phyloP scores from a whole-genome alignment of 495 filamentous ascomycete species.

The Diplogelasinospora grovesii region DNA sequence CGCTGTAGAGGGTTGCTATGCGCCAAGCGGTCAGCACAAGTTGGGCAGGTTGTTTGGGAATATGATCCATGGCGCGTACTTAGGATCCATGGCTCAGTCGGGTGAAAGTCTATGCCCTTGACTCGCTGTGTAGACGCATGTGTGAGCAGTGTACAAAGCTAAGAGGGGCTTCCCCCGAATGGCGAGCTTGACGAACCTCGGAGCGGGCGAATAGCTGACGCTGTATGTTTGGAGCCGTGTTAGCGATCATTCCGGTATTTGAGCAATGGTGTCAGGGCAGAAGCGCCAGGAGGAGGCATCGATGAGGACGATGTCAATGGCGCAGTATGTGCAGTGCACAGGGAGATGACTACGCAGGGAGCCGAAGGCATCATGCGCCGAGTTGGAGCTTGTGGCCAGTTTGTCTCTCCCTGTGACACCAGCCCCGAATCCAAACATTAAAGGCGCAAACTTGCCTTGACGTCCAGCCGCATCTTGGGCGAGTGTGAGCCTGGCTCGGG shows the following conservation, averaged over 20 bases:
- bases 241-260: slow-evolving; percentile 8
- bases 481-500: background rate
- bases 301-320: no score
- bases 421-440: no score
- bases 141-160: slow-evolving; percentile 5
- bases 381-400: slow-evolving; percentile 12
- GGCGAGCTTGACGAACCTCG: slow-evolving; percentile 55
- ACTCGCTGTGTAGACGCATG: slow-evolving; percentile 64
- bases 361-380: slow-evolving; percentile 1
- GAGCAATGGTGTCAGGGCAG: no score
- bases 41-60: background rate
- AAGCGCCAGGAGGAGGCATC: no score
- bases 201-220: slow-evolving; percentile 32
- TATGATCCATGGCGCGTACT: slow-evolving; percentile 29
- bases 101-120: slow-evolving; percentile 96
- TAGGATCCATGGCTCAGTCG: slow-evolving; percentile 94
- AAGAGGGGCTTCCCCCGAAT: slow-evolving; percentile 55
- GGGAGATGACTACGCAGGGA: no score
- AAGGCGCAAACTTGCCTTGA: slow-evolving; percentile 65
- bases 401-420: slow-evolving; percentile 11
- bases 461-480: slow-evolving; percentile 77
- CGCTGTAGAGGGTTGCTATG: slow-evolving; percentile 75
- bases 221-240: slow-evolving; percentile 26
- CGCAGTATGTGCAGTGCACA: no score
- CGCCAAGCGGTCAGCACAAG: slow-evolving; percentile 4